Base-by-base conservation (phyloP, 371 early-diverging fungal genomes). In the Neoconidiobolus thromboides region DNA sequence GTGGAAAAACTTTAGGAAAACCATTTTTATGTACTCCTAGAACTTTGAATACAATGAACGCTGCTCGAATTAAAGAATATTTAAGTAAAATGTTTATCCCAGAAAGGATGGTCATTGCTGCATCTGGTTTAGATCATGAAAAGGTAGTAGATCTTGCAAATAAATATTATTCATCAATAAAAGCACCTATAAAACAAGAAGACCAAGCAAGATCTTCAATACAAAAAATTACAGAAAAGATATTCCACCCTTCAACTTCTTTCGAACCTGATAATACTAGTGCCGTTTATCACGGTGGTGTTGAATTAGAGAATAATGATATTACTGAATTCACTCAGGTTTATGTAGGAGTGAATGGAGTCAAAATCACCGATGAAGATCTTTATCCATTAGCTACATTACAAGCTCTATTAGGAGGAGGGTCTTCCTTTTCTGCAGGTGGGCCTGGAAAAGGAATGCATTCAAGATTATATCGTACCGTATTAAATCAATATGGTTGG, bases 401-500 rank as follows among this genome's bases (percentile, higher is more conserved):
- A 53, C 87, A 93, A 61, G 78, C 87, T 62, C 71, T 97, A 38
- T 73, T 97, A 63, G 97, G 97, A 36, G 97, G 97, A 41, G 97
- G 97, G 54, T 89, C 91, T 1, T 87, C 92, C 2, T 97, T 97
- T 71, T 90, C 91, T 9, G 97, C 97, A 0, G 97, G 97, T 63
- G 97, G 97, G 0, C 97, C 97, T 0, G 97, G 97, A 36, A 95
- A 97, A 71, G 97, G 97, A 61, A 94, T 97, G 93, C 93, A 95
- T 76, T 92, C 95, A 12, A 84, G 96, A 12, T 75, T 97, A 43
- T 97, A 91, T 68, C 91, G 90, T 3, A 81, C 89, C 47, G 93
- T 97, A 1, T 75, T 97, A 60, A 94, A 94, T 69, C 89, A 88
- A 63, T 82, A 89, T 68, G 78, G 79, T 60, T 95, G 93, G 93